These are phyloP conservation scores for Aspergillus sp. DNA, from an alignment of 2,329 filamentous ascomycete species.

Conservation along the genomic window DNA sequence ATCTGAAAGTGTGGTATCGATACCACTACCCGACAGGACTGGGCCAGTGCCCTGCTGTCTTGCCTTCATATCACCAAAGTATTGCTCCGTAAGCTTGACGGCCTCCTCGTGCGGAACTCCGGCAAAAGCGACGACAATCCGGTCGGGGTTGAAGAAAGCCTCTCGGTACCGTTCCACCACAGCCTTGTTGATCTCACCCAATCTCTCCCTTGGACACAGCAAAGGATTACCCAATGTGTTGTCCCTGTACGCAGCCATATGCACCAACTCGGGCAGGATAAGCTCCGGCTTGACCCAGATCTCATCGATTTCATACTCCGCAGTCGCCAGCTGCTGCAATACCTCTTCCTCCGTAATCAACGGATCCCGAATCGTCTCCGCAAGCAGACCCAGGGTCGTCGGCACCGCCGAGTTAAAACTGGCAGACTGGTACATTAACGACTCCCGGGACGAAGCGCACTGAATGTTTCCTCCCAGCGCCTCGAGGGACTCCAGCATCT, in stretches of 20 bases:
- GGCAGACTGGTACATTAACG: constrained; percentile 97
- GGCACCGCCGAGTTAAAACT: constrained; percentile 93
- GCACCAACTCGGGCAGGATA: constrained; percentile 88
- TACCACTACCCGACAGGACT: constrained; percentile 49
- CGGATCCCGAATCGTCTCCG: constrained; percentile 87
- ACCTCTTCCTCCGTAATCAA: constrained; percentile 82
- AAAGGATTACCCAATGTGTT: constrained; percentile 94
- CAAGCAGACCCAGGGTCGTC: constrained; percentile 72
- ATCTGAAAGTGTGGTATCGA: constrained; percentile 46
- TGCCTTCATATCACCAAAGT: constrained; percentile 84
- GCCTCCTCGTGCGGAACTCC: constrained; percentile 79
- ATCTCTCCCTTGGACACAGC: constrained; percentile 77
- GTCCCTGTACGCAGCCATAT: constrained; percentile 91
- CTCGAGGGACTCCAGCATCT: constrained; percentile 83
- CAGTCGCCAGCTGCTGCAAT: constrained; percentile 76
- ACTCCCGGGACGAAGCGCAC: constrained; percentile 89
- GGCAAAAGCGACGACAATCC: constrained; percentile 91
- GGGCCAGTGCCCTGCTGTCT: constrained; percentile 45
- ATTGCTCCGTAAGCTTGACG: constrained; percentile 69
- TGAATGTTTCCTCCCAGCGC: constrained; percentile 91
- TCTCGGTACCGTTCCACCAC: constrained; percentile 73
- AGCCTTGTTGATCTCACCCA: constrained; percentile 64
- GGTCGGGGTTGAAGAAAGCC: constrained; percentile 78
- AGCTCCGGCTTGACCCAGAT: constrained; percentile 97
- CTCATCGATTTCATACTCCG: constrained; percentile 90